Conservation (phyloP, 768 basidiomycete genomes). For the Psilocybe azurescens region DNA sequence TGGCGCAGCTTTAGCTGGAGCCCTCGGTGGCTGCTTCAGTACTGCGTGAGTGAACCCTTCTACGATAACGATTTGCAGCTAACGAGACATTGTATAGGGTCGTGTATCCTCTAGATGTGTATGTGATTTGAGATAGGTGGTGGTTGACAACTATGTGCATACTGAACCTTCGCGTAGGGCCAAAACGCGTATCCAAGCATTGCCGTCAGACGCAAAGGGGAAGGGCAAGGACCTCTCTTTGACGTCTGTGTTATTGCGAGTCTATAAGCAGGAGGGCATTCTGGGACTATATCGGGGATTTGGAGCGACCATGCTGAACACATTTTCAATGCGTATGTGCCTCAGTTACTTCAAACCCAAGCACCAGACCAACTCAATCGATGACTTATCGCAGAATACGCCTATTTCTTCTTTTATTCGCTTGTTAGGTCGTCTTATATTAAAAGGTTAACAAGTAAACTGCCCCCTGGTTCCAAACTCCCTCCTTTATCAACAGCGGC, state of each 20-base stretch:
- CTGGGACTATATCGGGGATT: slow-evolving; percentile 90
- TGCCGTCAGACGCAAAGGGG: slow-evolving; percentile 50
- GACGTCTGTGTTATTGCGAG: slow-evolving; percentile 65
- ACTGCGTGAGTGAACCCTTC: slow-evolving; percentile 72
- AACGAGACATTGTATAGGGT: slow-evolving; percentile 52
- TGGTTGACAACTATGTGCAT: too few species aligned
- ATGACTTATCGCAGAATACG: slow-evolving; percentile 73
- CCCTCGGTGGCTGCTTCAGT: slow-evolving; percentile 91
- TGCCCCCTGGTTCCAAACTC: slow-evolving; percentile 63
- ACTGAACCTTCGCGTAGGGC: slow-evolving; percentile 54
- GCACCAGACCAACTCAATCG: not conserved
- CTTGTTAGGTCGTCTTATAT: slow-evolving; percentile 86
- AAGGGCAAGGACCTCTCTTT: slow-evolving; percentile 65
- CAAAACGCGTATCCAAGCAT: slow-evolving; percentile 94
- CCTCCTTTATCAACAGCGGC: slow-evolving; percentile 73
- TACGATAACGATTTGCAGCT: slow-evolving; percentile 2
- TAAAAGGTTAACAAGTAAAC: slow-evolving; percentile 64
- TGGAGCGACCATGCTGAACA: slow-evolving; percentile 96
- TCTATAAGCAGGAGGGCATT: slow-evolving; percentile 84
- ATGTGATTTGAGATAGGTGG: slow-evolving; percentile 35
- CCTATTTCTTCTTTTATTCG: slow-evolving; percentile 99
- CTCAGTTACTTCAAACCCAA: not conserved
- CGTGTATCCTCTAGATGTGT: slow-evolving; percentile 97
- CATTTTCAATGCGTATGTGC: slow-evolving; percentile 92
- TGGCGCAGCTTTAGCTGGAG: slow-evolving; percentile 90